phyloP scores from a whole-genome alignment of 2,329 filamentous ascomycete genomes.

The Ophiostoma triangulosporum region DNA sequence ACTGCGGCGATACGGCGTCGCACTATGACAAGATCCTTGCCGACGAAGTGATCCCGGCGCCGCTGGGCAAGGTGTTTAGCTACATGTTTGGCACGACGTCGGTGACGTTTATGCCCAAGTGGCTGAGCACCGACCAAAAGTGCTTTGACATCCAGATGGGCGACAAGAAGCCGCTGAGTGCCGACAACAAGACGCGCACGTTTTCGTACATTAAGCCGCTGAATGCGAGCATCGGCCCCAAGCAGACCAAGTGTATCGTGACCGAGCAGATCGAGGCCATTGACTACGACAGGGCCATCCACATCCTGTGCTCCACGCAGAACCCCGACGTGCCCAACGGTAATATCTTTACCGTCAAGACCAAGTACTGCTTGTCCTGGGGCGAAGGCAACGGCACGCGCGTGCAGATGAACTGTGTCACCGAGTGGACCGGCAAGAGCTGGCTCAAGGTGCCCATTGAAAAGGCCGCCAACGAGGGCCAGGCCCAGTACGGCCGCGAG shows the following conservation, averaged over 20 bases:
- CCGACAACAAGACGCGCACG: slow-evolving; percentile 59
- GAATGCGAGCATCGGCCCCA: slow-evolving; percentile 71
- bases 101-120: slow-evolving; percentile 70
- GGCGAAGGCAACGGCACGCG: slow-evolving; percentile 74
- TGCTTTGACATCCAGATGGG: slow-evolving; percentile 77
- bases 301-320: slow-evolving; percentile 69
- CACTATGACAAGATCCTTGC: slow-evolving; percentile 80
- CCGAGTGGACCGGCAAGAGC: slow-evolving; percentile 96
- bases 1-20: slow-evolving; percentile 62
- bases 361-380: slow-evolving; percentile 90
- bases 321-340: slow-evolving; percentile 93
- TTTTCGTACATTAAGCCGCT: slow-evolving; percentile 91
- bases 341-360: slow-evolving; percentile 83
- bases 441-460: slow-evolving; percentile 97
- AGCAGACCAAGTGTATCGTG: slow-evolving; percentile 87
- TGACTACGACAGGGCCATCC: slow-evolving; percentile 77
- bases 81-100: slow-evolving; percentile 76
- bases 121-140: slow-evolving; percentile 77
- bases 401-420: slow-evolving; percentile 73
- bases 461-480: slow-evolving; percentile 85
- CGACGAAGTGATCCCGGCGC: slow-evolving; percentile 76
- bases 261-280: slow-evolving; percentile 71
- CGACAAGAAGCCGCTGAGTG: slow-evolving; percentile 64
- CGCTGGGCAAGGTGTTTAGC: slow-evolving; percentile 81
- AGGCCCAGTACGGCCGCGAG: slow-evolving; percentile 69